Evolutionary conservation across 2,329 filamentous ascomycete species (phyloP), one percentile per base, ranked within the genome.

Genomic region (Scedosporium apiospermum): DNA sequence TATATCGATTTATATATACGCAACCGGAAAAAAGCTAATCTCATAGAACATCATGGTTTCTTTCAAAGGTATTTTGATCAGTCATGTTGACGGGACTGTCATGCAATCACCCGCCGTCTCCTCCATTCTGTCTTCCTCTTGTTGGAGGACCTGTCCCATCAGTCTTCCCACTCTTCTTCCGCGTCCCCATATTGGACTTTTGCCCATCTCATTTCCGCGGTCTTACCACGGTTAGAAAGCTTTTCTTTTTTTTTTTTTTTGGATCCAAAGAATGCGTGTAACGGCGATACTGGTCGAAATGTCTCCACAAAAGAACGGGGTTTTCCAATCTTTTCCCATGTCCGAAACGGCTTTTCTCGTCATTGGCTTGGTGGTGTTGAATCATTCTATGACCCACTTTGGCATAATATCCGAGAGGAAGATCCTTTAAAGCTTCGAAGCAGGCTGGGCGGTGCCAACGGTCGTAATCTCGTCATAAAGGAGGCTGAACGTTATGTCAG

Each of bases 381-480:
- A 60, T 41, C 34, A 18, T 23, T 23, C 58, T 60, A n/a, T 6
- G 30, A 26, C 23, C 53, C 23, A 57, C 21, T 49, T 49, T 49
- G 42, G 26, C 1, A 9, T 49, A 12, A 49, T 49, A 49, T 49
- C 18, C 44, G 44, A 49, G 6, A 23, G 59, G 30, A 23, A 63
- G 60, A 41, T 42, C 27, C 41, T 67, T 78, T 75, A 88, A 73
- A 88, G 74, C 76, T 88, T 88, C n/a, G 86, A 84, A 65, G 84
- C 85, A 63, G 81, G 78, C 55, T 71, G 74, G 6, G 85, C 81
- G 64, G 80, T 76, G 65, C 89, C 89, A 63, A 90, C 82, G 64
- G 86, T 85, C 18, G 90, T 93, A 72, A 96, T 95, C 75, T 95
- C 90, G 69, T 93, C 90, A 77, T 96, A 96, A 60, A 96, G 77